Conservation (phyloP, 2,329 filamentous ascomycete genomes). For the Colletotrichum sublineola region DNA sequence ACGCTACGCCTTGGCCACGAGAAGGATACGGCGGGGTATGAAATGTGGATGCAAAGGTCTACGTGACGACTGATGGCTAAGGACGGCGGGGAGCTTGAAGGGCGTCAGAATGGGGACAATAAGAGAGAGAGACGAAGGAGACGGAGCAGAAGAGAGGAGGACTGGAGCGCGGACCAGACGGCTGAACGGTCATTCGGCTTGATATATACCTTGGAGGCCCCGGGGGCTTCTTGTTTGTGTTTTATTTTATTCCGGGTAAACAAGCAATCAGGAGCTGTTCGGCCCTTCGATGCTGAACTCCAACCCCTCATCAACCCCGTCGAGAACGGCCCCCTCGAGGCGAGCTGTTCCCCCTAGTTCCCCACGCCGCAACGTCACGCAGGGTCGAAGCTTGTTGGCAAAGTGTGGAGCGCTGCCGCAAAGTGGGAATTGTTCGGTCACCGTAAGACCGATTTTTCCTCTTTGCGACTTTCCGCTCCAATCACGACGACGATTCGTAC, state of each 20-base stretch:
- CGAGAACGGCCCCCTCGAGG: slow-evolving; percentile 22
- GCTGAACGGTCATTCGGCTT: slow-evolving; percentile 7
- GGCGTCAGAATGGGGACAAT: not conserved
- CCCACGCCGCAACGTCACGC: slow-evolving; percentile 43
- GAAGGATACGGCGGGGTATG: slow-evolving; percentile 18
- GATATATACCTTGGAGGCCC: slow-evolving; percentile 33
- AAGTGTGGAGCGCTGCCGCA: slow-evolving; percentile 33
- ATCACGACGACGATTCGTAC: slow-evolving; percentile 38
- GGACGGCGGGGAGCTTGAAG: slow-evolving; percentile 1
- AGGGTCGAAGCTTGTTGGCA: slow-evolving; percentile 44
- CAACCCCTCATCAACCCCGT: slow-evolving; percentile 32
- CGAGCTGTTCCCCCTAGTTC: slow-evolving; percentile 40
- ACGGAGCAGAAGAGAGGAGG: slow-evolving; percentile 12
- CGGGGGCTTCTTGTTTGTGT: slow-evolving; percentile 10
- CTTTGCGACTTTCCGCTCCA: slow-evolving; percentile 41
- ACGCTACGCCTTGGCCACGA: slow-evolving; percentile 8
- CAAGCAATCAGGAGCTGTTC: slow-evolving; percentile 21
- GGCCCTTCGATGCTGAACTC: slow-evolving; percentile 23
- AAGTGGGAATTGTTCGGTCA: slow-evolving; percentile 43
- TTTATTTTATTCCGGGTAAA: slow-evolving; percentile 5
- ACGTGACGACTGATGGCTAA: slow-evolving; percentile 10
- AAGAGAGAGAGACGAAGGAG: slow-evolving; percentile 13
- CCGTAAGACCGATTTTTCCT: slow-evolving; percentile 43
- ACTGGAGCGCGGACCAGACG: slow-evolving; percentile 11
- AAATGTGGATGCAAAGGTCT: slow-evolving; percentile 26